Percentiles rank a stretch among this genome's conserved stretches.
phyloP scores from a whole-genome alignment of 2,329 filamentous ascomycete species.

The Colletotrichum trifolii region DNA sequence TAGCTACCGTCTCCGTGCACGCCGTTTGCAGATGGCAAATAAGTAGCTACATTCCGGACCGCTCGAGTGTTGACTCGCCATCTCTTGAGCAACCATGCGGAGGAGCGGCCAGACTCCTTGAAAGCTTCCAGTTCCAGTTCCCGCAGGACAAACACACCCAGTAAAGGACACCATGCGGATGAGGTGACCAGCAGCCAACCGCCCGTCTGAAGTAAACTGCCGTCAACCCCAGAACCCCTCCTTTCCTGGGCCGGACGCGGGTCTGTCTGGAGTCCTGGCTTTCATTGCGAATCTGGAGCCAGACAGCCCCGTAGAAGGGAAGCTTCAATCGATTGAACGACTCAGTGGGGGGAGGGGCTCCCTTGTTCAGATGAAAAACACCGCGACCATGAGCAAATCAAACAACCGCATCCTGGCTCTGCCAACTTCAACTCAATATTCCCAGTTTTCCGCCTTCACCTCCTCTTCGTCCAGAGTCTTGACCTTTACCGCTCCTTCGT shows the following conservation, averaged over 20 bases:
- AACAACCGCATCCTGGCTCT: constrained; percentile 13
- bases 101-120: background rate
- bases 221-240: constrained; percentile 10
- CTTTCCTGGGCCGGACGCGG: background rate
- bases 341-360: background rate
- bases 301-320: constrained; percentile 4
- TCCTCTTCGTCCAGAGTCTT: background rate
- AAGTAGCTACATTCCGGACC: background rate
- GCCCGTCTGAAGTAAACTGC: constrained; percentile 15
- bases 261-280: background rate
- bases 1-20: too few species aligned
- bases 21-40: background rate
- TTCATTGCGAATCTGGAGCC: background rate
- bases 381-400: constrained; percentile 5
- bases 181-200: background rate
- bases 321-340: constrained; percentile 25
- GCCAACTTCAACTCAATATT: constrained; percentile 21
- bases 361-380: constrained; percentile 26
- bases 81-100: constrained; percentile 1
- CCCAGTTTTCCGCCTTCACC: constrained; percentile 21
- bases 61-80: constrained; percentile 12
- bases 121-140: background rate
- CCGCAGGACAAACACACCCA: background rate
- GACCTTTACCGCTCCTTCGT: constrained; percentile 12
- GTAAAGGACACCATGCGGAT: constrained; percentile 5